A percentile compares a stretch with the other conserved stretches of the same genome.
Evolutionary conservation across 2,329 filamentous ascomycete species (phyloP).

Genomic region (Colletotrichum sp.): DNA sequence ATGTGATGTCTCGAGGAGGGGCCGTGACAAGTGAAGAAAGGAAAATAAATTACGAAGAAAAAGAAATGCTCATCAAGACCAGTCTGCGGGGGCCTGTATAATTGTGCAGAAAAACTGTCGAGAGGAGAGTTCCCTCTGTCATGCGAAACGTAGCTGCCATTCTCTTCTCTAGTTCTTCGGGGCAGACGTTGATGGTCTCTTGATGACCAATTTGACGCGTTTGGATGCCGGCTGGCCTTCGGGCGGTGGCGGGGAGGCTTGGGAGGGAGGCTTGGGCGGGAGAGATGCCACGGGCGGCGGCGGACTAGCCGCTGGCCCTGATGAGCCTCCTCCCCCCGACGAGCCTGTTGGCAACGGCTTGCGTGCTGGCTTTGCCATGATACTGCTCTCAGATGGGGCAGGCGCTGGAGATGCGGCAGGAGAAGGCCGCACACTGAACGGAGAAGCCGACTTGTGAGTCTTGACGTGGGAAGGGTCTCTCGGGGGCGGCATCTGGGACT

Average conservation of each 20-base stretch:
- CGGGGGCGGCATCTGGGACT: not conserved
- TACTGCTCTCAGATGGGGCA: slow-evolving; percentile 26
- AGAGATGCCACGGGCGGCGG: not conserved
- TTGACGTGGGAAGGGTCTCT: slow-evolving; percentile 12
- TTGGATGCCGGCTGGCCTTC: slow-evolving; percentile 18
- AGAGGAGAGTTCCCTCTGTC: not conserved
- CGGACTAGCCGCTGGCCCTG: slow-evolving; percentile 2
- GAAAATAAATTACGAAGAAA: not conserved
- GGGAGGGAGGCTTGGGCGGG: slow-evolving; percentile 10
- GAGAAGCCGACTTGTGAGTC: slow-evolving; percentile 4
- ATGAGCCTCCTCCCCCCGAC: not conserved
- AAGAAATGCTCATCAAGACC: not conserved
- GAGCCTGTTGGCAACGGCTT: slow-evolving; percentile 34
- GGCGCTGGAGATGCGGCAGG: slow-evolving; percentile 33
- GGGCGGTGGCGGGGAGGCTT: slow-evolving; percentile 2
- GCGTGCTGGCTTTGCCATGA: slow-evolving; percentile 37
- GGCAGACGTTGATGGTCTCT: slow-evolving; percentile 6
- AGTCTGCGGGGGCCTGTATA: not conserved
- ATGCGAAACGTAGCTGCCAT: not conserved
- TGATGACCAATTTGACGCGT: slow-evolving; percentile 22
- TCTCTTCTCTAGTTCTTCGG: not conserved
- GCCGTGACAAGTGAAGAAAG: not conserved
- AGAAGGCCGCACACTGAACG: slow-evolving; percentile 16
- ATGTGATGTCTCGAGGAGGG: not conserved
- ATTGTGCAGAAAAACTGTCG: not conserved